Evolutionary conservation across 768 basidiomycete genomes (phyloP).

Genomic region (Fibroporia radiculosa): DNA sequence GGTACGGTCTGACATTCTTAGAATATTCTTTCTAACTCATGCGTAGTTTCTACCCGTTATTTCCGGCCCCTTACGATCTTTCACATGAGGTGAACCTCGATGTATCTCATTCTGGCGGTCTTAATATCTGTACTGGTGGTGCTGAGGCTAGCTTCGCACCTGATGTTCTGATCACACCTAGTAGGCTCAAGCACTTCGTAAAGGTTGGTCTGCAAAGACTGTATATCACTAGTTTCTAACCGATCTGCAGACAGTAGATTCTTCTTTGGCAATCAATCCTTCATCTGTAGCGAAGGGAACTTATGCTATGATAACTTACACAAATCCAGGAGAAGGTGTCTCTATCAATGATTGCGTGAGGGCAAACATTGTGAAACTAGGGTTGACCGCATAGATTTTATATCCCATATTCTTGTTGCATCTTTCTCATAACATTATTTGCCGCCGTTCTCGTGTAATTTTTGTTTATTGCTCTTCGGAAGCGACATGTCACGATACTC

Average conservation of each 20-base stretch:
- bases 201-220: slow-evolving; percentile 47
- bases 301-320: slow-evolving; percentile 42
- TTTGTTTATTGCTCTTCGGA: too few relatives aligned
- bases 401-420: too few relatives aligned
- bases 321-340: too few relatives aligned
- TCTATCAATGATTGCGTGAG: too few relatives aligned
- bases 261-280: slow-evolving; percentile 79
- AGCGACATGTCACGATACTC: too few relatives aligned
- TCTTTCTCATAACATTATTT: too few relatives aligned
- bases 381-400: too few relatives aligned
- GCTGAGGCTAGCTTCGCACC: slow-evolving; percentile 46
- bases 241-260: slow-evolving; percentile 57
- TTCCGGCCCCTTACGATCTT: slow-evolving; percentile 74
- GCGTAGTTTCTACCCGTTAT: slow-evolving; percentile 87
- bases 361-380: too few relatives aligned
- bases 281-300: slow-evolving; percentile 60
- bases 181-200: slow-evolving; percentile 81
- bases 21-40: not conserved
- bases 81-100: slow-evolving; percentile 84
- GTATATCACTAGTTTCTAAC: not conserved
- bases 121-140: slow-evolving; percentile 25
- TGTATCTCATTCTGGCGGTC: slow-evolving; percentile 61
- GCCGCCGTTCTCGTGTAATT: too few relatives aligned
- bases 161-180: slow-evolving; percentile 82
- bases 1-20: slow-evolving; percentile 34